A percentile compares a stretch with the other conserved stretches of the same genome.
Conservation (phyloP, 345 rosid species). For the Populus simonii region DNA sequence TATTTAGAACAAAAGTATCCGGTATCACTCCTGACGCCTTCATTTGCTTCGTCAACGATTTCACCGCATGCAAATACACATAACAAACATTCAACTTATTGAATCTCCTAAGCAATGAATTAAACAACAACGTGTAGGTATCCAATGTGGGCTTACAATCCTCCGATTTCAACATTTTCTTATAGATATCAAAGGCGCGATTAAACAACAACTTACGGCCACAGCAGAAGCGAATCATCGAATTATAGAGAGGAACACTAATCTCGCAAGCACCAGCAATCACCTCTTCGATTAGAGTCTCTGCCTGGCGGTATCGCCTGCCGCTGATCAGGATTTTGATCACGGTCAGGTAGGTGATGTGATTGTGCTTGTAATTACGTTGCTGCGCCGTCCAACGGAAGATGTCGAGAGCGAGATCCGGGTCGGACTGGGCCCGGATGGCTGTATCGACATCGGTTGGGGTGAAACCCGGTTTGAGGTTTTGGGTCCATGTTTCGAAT, state of each 20-base stretch:
- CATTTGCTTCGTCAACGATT: conserved; percentile 82
- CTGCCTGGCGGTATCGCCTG: conserved; percentile 63
- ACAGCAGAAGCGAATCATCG: conserved; percentile 68
- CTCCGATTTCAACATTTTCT: conserved; percentile 65
- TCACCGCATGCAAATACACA: conserved; percentile 72
- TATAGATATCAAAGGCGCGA: conserved; percentile 77
- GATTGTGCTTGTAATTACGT: conserved; percentile 66
- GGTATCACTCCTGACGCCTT: conserved; percentile 77
- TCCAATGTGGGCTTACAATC: conserved; percentile 72
- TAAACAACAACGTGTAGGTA: conserved; percentile 58
- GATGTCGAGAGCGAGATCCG: conserved; percentile 82
- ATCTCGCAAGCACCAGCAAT: conserved; percentile 78
- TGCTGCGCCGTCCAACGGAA: conserved; percentile 91
- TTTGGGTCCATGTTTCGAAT: conserved; percentile 79
- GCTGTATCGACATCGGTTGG: conserved; percentile 62
- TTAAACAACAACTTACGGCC: conserved; percentile 70
- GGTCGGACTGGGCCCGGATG: conserved; percentile 68
- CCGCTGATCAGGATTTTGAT: conserved; percentile 59
- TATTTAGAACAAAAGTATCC: conserved; percentile 70
- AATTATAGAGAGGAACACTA: conserved; percentile 66
- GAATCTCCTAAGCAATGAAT: conserved; percentile 67
- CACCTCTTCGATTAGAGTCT: conserved; percentile 74
- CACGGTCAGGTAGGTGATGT: conserved; percentile 57
- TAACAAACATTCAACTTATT: conserved; percentile 66
- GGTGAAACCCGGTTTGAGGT: conserved; percentile 79